These are phyloP conservation scores for Rosa rugosa DNA, from an alignment of 306 rosid genomes.

Conservation along the genomic window DNA sequence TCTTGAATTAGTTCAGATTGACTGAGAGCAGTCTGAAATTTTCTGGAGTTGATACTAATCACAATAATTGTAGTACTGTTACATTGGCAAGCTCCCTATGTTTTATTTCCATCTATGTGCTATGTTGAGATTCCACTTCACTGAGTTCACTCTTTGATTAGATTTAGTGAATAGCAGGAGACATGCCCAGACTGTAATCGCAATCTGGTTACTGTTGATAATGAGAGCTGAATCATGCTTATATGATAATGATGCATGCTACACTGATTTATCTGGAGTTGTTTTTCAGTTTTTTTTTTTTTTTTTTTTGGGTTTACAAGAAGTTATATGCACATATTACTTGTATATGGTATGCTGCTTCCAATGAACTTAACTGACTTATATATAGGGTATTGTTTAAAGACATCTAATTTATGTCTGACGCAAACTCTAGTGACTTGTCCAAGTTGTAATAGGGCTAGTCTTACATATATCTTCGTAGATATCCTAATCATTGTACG, in stretches of 20 bases:
- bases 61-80: constrained; percentile 27
- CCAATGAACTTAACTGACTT: background rate
- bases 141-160: constrained; percentile 19
- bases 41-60: background rate
- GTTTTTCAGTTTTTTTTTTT: background rate
- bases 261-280: background rate
- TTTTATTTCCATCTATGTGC: constrained; percentile 18
- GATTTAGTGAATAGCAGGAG: constrained; percentile 18
- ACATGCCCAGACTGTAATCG: background rate
- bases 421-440: no score
- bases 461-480: no score
- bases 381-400: background rate
- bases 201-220: background rate
- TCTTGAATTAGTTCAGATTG: background rate
- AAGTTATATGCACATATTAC: background rate
- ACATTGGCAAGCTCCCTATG: constrained; percentile 28
- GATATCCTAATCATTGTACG: no score
- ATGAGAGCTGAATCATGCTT: constrained; percentile 9
- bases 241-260: background rate
- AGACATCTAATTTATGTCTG: no score
- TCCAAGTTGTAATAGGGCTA: no score
- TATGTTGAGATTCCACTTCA: constrained; percentile 23
- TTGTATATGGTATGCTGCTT: background rate
- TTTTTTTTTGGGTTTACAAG: background rate
- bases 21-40: constrained; percentile 1